A percentile compares a stretch with the other conserved stretches of the same genome.
These are phyloP conservation scores for Millerago galiae DNA, from an alignment of 805 yeast species.

Conservation along the genomic window DNA sequence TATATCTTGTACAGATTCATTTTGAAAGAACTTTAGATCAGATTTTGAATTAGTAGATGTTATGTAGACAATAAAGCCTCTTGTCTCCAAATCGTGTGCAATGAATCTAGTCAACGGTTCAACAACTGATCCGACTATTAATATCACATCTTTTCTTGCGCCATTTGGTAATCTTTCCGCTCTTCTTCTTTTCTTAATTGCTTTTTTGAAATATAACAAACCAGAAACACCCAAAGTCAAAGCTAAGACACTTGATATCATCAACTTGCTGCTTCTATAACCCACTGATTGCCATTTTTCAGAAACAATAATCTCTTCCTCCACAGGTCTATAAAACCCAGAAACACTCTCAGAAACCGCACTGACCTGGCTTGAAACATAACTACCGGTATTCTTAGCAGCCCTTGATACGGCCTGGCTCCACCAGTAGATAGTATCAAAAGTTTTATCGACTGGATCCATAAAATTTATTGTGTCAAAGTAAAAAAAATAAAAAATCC, in stretches of 20 bases:
- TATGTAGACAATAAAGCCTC: conserved; percentile 79
- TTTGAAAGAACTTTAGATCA: conserved; percentile 39
- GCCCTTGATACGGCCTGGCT: conserved; percentile 3
- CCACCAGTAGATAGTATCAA: conserved; percentile 14
- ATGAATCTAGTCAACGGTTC: conserved; percentile 67
- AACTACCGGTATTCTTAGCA: conserved; percentile 1
- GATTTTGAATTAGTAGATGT: conserved; percentile 37
- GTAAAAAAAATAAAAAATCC: no score
- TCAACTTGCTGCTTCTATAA: not conserved
- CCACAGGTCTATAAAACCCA: conserved; percentile 1
- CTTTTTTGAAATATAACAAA: not conserved
- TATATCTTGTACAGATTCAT: conserved; percentile 62
- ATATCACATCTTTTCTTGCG: conserved; percentile 66
- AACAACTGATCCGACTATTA: conserved; percentile 69
- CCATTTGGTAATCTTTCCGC: conserved; percentile 64
- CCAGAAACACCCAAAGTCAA: not conserved
- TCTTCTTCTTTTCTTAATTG: conserved; percentile 32
- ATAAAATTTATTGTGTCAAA: no score
- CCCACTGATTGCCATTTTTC: not conserved
- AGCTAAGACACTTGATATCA: not conserved
- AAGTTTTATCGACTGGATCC: conserved; percentile 16
- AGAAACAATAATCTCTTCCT: not conserved
- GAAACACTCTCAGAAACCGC: not conserved
- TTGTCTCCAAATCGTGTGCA: conserved; percentile 65
- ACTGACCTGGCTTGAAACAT: not conserved